phyloP scores from a whole-genome alignment of 2,329 filamentous ascomycete genomes.

The Aspergillus sp. region DNA sequence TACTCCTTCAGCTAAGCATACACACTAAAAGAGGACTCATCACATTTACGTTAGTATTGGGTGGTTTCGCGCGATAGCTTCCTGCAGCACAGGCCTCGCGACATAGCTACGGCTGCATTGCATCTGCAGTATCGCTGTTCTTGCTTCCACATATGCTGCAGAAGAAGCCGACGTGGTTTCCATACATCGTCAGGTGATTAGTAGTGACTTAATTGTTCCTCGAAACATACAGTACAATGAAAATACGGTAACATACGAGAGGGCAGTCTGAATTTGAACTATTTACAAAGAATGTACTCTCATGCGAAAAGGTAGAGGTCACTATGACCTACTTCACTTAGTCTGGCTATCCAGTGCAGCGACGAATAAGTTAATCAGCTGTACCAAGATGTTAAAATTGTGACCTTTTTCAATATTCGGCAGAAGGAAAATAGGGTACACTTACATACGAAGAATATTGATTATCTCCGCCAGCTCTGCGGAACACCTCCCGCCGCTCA shows the following conservation, averaged over 20 bases:
- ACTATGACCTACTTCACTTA: background rate
- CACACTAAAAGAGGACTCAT: too few species aligned
- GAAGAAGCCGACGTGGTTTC: background rate
- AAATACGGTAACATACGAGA: too few species aligned
- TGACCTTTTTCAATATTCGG: too few species aligned
- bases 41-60: too few species aligned
- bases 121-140: background rate
- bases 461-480: background rate
- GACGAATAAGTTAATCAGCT: background rate
- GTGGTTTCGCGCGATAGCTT: too few species aligned
- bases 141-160: background rate
- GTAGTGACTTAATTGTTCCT: background rate
- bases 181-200: background rate
- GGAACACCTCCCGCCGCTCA: background rate
- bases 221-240: too few species aligned
- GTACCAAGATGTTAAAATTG: background rate
- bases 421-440: background rate
- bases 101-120: background rate
- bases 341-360: background rate
- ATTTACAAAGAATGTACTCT: background rate
- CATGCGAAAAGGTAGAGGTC: background rate
- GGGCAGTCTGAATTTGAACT: too few species aligned
- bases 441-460: background rate
- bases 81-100: background rate
- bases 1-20: too few species aligned